Evolutionary conservation across 1,284 basidiomycete species (phyloP), one percentile per base, ranked within the genome.

Genomic region (Flammula alnicola): DNA sequence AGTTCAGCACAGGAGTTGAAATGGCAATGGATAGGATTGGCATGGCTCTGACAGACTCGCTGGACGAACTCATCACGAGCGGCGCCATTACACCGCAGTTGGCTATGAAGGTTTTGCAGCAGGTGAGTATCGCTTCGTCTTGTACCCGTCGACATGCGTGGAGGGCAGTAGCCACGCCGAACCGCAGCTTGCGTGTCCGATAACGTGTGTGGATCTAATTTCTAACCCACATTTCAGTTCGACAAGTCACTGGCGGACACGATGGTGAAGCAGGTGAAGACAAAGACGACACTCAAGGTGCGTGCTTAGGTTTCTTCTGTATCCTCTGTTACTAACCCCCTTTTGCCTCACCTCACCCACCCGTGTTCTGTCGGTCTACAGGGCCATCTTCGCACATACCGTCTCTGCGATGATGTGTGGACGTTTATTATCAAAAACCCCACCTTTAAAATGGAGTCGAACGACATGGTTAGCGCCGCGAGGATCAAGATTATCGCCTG

Each of bases 21-120:
- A 23, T 41, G 41, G 17, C 11, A 37, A 29, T 49, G 56, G 47
- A 41, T 39, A 98, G 96, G 59, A 93, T 98, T 71, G 96, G 96
- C 33, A 93, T 95, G 79, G 94, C 96, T 38, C 81, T 99, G 48
- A 98, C 96, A n/a, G 96, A 99, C 77, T 95, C 96, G 56, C 84
- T 99, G 61, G 96, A 99, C 74, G 96, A 99, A 75, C 84, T 99
- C 54, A 99, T 99, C 65, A 97, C 95, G 44, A 93, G 90, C 60
- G 96, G 96, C 1, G 89, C 93, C 51, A 98, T 99, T 62, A 97
- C 95, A 16, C 96, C 97, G 2, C 95, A 99, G 72, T 73, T 99
- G 55, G 96, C 96, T 10, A 95, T 98, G 91, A 92, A 96, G 67
- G 94, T 98, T 6, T 73, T 99, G 49, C 92, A 92, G 67, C 94